Base-by-base conservation (phyloP, 495 filamentous ascomycete genomes). In the Neurospora hispaniola region DNA sequence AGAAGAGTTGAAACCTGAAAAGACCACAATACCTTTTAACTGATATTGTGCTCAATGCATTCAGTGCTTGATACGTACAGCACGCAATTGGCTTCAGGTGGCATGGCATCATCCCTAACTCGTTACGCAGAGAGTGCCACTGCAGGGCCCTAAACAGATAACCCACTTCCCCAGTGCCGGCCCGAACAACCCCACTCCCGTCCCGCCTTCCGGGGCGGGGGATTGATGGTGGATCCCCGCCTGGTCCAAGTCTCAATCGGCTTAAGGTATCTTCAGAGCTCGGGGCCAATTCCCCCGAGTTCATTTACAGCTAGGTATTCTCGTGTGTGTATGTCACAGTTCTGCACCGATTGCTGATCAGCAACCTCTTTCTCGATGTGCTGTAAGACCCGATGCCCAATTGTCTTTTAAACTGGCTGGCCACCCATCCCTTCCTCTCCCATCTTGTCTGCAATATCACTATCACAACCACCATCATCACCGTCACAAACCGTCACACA, bases 341-440 rank as follows among this genome's bases (percentile, higher is more conserved):
- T 44, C 9, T 44, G 18, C 7, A 14, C 42, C 18, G 18, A 44
- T 12, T 44, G 43, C 11, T 54, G 20, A 54, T 54, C 46, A 54
- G 14, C 48, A 31, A 59, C 48, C 23, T 59, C 48, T 5, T 23
- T 31, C 11, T 59, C 27, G 48, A 14, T 14, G 7, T 12, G 23
- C 2, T 31, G 1, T 2, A 66, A 35, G 54, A 18, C 14, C 54
- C 27, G 27, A 66, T 35, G 16, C 27, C 6, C 23, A 23, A 23
- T 23, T 23, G 23, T 23, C 23, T 23, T 23, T 23, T 23, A 23
- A 23, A 23, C 23, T 23, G 23, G 23, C 23, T 23, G 23, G 1
- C 23, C 23, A 23, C 27, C 27, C 27, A 31, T 31, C 27, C 27
- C 48, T 2, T 5, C 81, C 92, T 0, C 88, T 90, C 79, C 20